phyloP scores from a whole-genome alignment of 805 yeast species.

The Candida khao-thaluensis region DNA sequence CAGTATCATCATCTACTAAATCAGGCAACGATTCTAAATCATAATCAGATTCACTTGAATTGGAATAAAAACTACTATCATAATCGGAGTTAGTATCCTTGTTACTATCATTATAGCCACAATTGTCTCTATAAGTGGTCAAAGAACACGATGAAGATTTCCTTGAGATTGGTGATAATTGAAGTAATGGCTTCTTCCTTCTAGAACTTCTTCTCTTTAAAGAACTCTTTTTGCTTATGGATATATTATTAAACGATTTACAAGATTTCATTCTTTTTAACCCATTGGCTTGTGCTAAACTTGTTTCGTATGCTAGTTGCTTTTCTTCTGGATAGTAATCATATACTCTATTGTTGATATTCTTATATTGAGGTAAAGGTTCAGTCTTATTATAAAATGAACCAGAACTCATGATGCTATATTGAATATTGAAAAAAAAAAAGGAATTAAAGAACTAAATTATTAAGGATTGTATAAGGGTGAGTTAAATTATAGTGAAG shows the following conservation, averaged over 20 bases:
- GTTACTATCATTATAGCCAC: neutral
- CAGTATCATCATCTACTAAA: constrained; percentile 26
- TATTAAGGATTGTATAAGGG: constrained; percentile 26
- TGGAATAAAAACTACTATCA: constrained; percentile 14
- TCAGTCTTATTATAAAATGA: constrained; percentile 17
- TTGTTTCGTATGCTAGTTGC: constrained; percentile 6
- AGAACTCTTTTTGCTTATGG: constrained; percentile 6
- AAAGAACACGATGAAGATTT: neutral
- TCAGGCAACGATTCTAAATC: constrained; percentile 41
- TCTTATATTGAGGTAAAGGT: constrained; percentile 24
- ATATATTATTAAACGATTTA: constrained; percentile 12
- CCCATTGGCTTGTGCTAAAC: constrained; percentile 8
- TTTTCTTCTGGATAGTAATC: constrained; percentile 19
- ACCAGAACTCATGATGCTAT: constrained; percentile 2
- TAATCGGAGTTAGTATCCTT: constrained; percentile 11
- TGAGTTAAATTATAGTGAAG: constrained; percentile 17
- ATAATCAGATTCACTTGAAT: constrained; percentile 14
- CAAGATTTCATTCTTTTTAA: constrained; percentile 19
- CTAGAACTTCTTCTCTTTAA: constrained; percentile 10
- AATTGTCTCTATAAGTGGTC: too few relatives aligned
- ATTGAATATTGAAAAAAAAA: constrained; percentile 1
- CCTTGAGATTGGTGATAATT: constrained; percentile 6
- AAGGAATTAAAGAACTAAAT: constrained; percentile 1
- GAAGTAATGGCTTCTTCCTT: constrained; percentile 13
- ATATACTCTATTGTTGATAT: constrained; percentile 23